Evolutionary conservation across 306 rosid species (phyloP), one percentile per base, ranked within the genome.

Genomic region (Glycine soja): DNA sequence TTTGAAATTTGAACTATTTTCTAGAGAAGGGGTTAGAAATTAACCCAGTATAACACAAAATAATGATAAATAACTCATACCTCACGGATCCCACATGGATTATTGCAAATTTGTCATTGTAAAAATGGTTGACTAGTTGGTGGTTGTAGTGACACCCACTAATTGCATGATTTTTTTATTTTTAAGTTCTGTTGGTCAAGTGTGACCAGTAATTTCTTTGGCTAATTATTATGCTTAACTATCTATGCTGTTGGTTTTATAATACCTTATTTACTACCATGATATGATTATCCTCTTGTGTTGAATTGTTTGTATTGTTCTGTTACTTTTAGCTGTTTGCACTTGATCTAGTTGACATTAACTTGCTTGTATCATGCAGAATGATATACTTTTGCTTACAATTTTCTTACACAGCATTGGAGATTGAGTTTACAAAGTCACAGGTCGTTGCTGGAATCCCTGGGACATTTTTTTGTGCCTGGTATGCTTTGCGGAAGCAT

Each of bases 351-450:
- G 89, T 87, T 90, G 90, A 84, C 84, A 58, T 79, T 79, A 81
- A 81, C 65, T 73, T 77, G 85, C 76, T 83, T 89, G 81, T 70
- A 84, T 74, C 70, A 86, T 88, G 89, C 92, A 75, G 89, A 91
- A 83, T 95, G 87, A 88, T 88, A 68, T 86, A 3, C 48, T 93
- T 91, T 92, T 80, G 79, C 91, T 90, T 86, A 3, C 77, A 76
- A 88, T 56, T 85, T 88, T 90, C 89, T 90, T 90, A 53, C 81
- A 89, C 97, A 96, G 99, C 98, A 82, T 54, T 96, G 86, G 97
- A 96, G 97, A 84, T 96, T 75, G 98, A 96, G 83, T 96, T 96
- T 86, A 96, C 99, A 75, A 93, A 86, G 85, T 92, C 98, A 74
- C 99, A 96, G 83, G 66, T 93, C 24, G 76, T 96, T 84, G 94